Conservation (phyloP, 495 filamentous ascomycete genomes). For the Aspergillus taichungensis region DNA sequence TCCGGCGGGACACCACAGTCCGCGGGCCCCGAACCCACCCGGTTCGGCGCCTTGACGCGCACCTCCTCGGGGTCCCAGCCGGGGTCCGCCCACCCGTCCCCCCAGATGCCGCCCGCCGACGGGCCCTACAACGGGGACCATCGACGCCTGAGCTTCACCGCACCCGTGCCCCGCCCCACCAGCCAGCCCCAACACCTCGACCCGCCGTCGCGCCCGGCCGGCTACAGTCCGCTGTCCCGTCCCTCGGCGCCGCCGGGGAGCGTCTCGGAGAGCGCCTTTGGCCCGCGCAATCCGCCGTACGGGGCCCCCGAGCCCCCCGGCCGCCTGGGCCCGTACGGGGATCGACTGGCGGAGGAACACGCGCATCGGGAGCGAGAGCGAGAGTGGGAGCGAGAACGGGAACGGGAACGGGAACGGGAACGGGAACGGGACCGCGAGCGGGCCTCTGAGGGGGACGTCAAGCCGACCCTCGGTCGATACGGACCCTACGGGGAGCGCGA, state of each 20-base stretch:
- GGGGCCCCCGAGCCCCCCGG: conserved; percentile 8
- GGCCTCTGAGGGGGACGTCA: conserved; percentile 18
- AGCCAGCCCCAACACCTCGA: conserved; percentile 39
- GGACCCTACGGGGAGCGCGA: conserved; percentile 31
- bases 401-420: conserved; percentile 10
- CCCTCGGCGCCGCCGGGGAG: conserved; percentile 9
- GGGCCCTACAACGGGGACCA: conserved; percentile 26
- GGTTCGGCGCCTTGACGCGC: conserved; percentile 29
- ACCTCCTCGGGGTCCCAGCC: conserved; percentile 22
- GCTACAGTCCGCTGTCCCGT: conserved; percentile 34
- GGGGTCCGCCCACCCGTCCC: conserved; percentile 32
- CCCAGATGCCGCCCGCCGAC: conserved; percentile 30
- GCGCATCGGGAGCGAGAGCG: conserved; percentile 28
- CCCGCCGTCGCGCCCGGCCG: conserved; percentile 19
- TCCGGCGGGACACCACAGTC: conserved; percentile 31
- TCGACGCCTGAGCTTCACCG: conserved; percentile 30
- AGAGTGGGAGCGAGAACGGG: conserved; percentile 5
- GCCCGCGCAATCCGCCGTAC: conserved; percentile 6
- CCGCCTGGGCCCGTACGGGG: conserved; percentile 28
- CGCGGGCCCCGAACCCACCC: conserved; percentile 22
- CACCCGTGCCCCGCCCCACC: conserved; percentile 31
- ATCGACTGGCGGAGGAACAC: conserved; percentile 39
- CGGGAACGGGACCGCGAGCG: conserved; percentile 14
- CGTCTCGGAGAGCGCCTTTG: conserved; percentile 20
- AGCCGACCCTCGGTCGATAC: conserved; percentile 20